Conservation (phyloP, 768 basidiomycete species). For the Podaxis mareebaensis region DNA sequence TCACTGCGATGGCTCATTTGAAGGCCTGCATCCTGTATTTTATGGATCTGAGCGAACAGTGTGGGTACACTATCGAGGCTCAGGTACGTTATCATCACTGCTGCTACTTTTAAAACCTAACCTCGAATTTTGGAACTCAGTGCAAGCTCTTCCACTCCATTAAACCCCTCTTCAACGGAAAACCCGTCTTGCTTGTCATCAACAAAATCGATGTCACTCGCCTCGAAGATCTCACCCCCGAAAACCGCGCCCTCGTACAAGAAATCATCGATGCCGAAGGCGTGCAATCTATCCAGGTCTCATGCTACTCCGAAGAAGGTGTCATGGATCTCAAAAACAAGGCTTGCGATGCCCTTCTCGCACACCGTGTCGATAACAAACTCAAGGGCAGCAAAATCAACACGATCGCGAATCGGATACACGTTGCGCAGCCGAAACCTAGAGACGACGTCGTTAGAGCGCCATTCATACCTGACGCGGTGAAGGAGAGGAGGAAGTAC, state of each 20-base stretch:
- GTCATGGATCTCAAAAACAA: constrained; percentile 96
- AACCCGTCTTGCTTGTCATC: constrained; percentile 92
- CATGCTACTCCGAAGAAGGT: constrained; percentile 87
- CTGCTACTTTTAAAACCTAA: not conserved
- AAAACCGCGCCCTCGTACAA: constrained; percentile 78
- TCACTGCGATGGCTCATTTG: constrained; percentile 95
- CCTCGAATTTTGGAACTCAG: constrained; percentile 36
- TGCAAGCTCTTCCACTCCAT: constrained; percentile 99
- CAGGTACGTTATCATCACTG: constrained; percentile 55
- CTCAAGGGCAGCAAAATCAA: constrained; percentile 94
- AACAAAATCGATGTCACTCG: constrained; percentile 97
- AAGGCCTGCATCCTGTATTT: constrained; percentile 96
- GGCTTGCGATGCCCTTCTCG: constrained; percentile 93
- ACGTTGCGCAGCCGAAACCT: constrained; percentile 89
- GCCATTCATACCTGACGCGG: constrained; percentile 86
- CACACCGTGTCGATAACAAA: constrained; percentile 92
- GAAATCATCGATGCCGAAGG: constrained; percentile 79
- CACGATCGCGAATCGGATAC: constrained; percentile 90
- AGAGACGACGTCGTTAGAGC: constrained; percentile 87
- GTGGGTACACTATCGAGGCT: constrained; percentile 95
- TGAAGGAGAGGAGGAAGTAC: constrained; percentile 77
- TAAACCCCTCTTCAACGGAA: constrained; percentile 93
- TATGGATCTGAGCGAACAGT: constrained; percentile 98
- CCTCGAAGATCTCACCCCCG: constrained; percentile 78
- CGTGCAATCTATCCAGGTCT: constrained; percentile 79